These are phyloP conservation scores for Cladosporium sp. DNA, from an alignment of 2,329 filamentous ascomycete species.

Conservation along the genomic window DNA sequence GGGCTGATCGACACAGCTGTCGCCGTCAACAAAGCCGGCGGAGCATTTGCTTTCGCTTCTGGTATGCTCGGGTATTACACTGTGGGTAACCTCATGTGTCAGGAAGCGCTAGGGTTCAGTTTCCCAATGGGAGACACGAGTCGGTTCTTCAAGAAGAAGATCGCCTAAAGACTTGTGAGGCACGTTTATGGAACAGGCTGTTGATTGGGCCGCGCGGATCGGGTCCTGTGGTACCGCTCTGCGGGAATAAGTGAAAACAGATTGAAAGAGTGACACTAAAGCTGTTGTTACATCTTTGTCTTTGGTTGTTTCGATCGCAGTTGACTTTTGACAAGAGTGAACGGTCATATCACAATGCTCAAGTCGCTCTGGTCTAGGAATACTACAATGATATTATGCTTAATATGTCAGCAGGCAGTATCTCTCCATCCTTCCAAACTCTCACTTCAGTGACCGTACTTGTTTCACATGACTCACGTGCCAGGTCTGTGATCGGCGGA, in stretches of 20 bases:
- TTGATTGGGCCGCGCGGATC: neutral
- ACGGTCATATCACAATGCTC: neutral
- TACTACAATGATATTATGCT: neutral
- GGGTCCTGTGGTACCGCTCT: neutral
- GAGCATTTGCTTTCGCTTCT: conserved; percentile 49
- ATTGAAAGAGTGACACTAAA: neutral
- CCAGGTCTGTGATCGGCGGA: neutral
- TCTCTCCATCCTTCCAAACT: neutral
- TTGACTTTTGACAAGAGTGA: neutral
- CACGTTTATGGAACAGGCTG: neutral
- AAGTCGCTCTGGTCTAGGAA: neutral
- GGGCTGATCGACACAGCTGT: conserved; percentile 37
- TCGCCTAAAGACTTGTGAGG: neutral
- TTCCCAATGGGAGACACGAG: conserved; percentile 47
- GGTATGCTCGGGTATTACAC: conserved; percentile 51
- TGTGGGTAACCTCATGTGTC: conserved; percentile 45
- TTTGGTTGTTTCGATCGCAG: neutral
- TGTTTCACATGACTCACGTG: neutral
- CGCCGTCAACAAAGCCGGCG: conserved; percentile 47
- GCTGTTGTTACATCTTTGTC: neutral
- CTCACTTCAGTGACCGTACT: neutral
- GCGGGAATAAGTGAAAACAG: neutral
- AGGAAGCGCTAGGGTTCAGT: conserved; percentile 40
- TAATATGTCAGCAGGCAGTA: neutral
- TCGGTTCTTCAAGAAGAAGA: conserved; percentile 40